These are phyloP conservation scores for Botrytis sinoallii DNA, from an alignment of 2,329 filamentous ascomycete species.

Conservation along the genomic window DNA sequence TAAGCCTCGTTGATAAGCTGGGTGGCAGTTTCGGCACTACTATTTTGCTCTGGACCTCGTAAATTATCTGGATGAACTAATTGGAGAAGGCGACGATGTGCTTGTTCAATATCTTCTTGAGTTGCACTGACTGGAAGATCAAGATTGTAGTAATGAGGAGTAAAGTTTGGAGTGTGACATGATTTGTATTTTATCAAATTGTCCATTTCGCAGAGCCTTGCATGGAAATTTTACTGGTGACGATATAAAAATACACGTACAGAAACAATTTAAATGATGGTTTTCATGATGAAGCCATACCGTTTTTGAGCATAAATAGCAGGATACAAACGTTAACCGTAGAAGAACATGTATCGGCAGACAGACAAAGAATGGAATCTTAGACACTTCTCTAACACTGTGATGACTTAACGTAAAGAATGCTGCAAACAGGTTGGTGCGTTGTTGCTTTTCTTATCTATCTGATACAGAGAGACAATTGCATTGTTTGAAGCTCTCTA, in stretches of 20 bases:
- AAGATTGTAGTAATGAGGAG: slow-evolving; percentile 17
- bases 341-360: background rate
- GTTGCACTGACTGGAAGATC: slow-evolving; percentile 1
- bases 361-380: background rate
- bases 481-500: background rate
- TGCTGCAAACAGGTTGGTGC: background rate
- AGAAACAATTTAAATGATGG: background rate
- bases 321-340: no score
- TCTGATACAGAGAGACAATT: background rate
- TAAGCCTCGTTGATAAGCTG: slow-evolving; percentile 4
- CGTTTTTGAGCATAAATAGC: background rate
- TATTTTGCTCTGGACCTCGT: background rate
- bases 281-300: background rate
- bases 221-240: background rate
- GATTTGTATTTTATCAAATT: background rate
- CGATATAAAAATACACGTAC: background rate
- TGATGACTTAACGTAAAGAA: background rate
- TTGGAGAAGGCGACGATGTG: background rate
- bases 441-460: background rate
- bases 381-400: background rate
- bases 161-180: background rate
- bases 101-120: background rate
- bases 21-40: background rate
- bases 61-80: slow-evolving; percentile 10
- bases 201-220: background rate